A percentile compares a stretch with the other conserved stretches of the same genome.
Evolutionary conservation across 371 early-diverging fungal species (phyloP).

Genomic region (Paraphysoderma sedebokerense): DNA sequence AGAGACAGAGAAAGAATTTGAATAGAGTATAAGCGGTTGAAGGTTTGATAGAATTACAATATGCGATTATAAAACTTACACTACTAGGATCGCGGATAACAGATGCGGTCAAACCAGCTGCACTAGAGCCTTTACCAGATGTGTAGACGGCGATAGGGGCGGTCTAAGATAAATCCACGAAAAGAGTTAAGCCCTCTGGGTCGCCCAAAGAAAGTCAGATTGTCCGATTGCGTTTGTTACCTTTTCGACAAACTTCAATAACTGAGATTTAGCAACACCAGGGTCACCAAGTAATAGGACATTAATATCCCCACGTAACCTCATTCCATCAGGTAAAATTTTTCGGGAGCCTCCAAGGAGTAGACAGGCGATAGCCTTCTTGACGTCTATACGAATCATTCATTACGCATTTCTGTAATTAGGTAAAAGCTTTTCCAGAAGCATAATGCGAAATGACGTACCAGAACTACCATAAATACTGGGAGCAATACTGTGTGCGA

Average conservation of each 20-base stretch:
- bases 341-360: slow-evolving; percentile 97
- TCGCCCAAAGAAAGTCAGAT: not conserved
- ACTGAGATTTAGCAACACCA: slow-evolving; percentile 98
- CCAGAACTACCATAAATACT: slow-evolving; percentile 83
- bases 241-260: slow-evolving; percentile 97
- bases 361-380: slow-evolving; percentile 92
- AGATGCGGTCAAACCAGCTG: slow-evolving; percentile 78
- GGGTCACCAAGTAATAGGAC: slow-evolving; percentile 99
- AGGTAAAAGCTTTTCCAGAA: not conserved
- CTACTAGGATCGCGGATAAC: slow-evolving; percentile 57
- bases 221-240: too few relatives aligned
- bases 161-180: too few relatives aligned
- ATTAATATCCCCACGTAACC: slow-evolving; percentile 97
- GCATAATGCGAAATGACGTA: slow-evolving; percentile 7
- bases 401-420: not conserved
- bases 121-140: slow-evolving; percentile 72
- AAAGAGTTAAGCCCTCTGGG: not conserved
- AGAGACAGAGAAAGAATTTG: not conserved
- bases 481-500: slow-evolving; percentile 87
- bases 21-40: not conserved
- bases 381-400: slow-evolving; percentile 59
- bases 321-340: slow-evolving; percentile 88
- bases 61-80: slow-evolving; percentile 21
- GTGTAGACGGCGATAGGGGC: slow-evolving; percentile 93
- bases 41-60: not conserved